Conservation (phyloP, 768 basidiomycete species). For the Glaciozyma antarctica region DNA sequence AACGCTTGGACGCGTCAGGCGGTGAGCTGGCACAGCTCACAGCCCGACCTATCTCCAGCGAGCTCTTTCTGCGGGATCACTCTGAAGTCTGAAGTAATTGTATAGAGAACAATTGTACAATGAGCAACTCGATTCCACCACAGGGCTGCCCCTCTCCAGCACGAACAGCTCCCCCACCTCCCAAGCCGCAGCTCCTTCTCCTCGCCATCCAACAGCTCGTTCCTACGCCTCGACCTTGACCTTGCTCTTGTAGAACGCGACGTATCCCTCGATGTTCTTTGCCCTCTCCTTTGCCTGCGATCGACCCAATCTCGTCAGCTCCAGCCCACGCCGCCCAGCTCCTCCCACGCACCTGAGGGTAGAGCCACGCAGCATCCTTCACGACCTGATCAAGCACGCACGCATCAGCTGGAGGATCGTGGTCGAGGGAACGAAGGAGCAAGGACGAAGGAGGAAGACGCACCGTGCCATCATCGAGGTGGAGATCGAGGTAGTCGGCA, state of each 20-base stretch:
- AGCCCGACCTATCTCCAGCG: no score
- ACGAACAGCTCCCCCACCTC: no score
- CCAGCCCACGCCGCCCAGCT: background rate
- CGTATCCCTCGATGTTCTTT: constrained; percentile 53
- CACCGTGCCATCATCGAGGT: background rate
- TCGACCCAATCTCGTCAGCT: constrained; percentile 50
- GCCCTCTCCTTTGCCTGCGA: constrained; percentile 49
- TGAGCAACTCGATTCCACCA: no score
- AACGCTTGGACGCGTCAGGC: no score
- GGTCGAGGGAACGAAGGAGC: no score
- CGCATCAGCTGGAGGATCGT: background rate
- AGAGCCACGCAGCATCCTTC: constrained; percentile 56
- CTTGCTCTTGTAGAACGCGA: constrained; percentile 69
- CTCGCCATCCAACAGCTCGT: no score
- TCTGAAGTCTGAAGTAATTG: no score
- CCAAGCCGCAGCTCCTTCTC: no score
- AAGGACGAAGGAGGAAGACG: background rate
- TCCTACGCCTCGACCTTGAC: constrained; percentile 19
- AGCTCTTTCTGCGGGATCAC: no score
- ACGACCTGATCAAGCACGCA: background rate
- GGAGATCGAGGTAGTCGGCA: background rate
- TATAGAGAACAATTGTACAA: no score
- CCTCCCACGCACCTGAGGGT: constrained; percentile 44
- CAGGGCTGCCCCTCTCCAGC: no score
- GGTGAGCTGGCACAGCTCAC: no score